Conservation (phyloP, 148 eudicot species). For the Rheum nobile region DNA sequence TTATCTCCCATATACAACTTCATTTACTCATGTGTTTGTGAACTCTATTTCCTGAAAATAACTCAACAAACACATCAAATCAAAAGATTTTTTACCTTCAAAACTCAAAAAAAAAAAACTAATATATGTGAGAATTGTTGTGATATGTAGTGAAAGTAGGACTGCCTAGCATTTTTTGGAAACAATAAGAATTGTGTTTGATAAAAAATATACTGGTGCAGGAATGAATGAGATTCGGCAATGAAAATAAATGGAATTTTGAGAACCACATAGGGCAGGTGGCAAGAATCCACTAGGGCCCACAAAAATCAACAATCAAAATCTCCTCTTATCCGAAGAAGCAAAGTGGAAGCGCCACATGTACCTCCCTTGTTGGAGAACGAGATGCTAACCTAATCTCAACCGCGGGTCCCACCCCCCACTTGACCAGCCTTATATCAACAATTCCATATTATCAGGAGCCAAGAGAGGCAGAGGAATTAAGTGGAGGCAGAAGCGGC, state of each 20-base stretch:
- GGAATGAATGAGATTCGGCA: no score
- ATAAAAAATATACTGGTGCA: no score
- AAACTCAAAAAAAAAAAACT: no score
- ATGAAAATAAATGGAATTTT: not conserved
- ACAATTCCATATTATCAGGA: not conserved
- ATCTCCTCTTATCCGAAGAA: constrained; percentile 4
- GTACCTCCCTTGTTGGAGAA: constrained; percentile 5
- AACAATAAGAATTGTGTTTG: no score
- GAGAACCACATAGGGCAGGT: not conserved
- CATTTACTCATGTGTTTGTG: no score
- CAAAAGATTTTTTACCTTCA: no score
- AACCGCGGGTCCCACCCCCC: not conserved
- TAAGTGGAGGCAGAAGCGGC: not conserved
- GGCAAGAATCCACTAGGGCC: not conserved
- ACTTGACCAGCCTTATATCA: not conserved
- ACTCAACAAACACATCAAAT: no score
- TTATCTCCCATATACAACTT: no score
- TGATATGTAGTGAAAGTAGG: no score
- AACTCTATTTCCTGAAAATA: no score
- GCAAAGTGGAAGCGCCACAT: not conserved
- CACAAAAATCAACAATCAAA: not conserved
- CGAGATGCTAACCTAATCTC: constrained; percentile 9
- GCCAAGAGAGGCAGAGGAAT: not conserved
- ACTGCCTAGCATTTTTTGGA: no score
- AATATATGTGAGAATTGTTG: no score